Base-by-base conservation (phyloP, 75 land plant species). In the Pinus tabuliformis region DNA sequence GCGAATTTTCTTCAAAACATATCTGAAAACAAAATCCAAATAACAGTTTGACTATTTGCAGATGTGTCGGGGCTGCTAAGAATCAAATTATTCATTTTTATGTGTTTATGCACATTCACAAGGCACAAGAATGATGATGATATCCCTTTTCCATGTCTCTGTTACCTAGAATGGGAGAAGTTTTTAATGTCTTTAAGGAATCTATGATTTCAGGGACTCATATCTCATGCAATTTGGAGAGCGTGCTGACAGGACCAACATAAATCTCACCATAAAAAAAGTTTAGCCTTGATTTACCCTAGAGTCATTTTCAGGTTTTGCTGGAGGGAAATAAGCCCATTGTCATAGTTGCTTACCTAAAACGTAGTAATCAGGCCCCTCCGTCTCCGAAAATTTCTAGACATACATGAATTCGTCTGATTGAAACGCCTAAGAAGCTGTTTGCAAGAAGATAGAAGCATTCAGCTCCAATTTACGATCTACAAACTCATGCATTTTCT, bases 1-100 rank as follows among this genome's bases (percentile, higher is more conserved):
- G 30, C 95, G 81, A 71, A 92, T 92, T 79, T 92, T 92, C 89
- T 92, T 92, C 62, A 92, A 42, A 36, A 96, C 99, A 77, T 96
- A 96, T 84, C 99, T 96, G 81, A 74, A 78, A 66, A 73, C n/a
- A 24, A n/a, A 68, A 20, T n/a, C 20, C 9, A 39, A 42, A n/a
- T 64, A 42, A n/a, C 21, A 45, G 52, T 68, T 68, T 15, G 72
- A 18, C 49, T 45, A n/a, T 68, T 42, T 39, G 17, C 22, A 20
- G 11, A n/a, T 68, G 72, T 68, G 4, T 20, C 11, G 3, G 42
- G 54, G n/a, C 16, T 42, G 52, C 15, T 20, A 68, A 42, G 17
- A 68, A 2, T 3, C 11, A 20, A 49, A 49, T 49, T 9, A 45
- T 45, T 49, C 12, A 9, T 1, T 49, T 45, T 49, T 49, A 17